Base-by-base conservation (phyloP, 1,284 basidiomycete species). In the Ceratobasidium papillatum region DNA sequence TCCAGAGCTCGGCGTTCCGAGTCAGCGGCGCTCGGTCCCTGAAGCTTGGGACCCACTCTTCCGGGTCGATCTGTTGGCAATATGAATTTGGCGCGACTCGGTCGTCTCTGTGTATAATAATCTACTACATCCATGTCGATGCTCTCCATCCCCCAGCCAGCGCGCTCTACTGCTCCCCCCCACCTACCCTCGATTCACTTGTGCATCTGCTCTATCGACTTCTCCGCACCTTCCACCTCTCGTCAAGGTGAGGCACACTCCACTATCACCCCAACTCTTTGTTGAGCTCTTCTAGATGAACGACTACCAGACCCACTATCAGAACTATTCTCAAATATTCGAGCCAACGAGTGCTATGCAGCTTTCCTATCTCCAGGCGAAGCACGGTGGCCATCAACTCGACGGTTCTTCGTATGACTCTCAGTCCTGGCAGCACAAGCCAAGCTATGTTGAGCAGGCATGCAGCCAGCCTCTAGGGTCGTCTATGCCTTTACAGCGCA, bases 241-340 rank as follows among this genome's bases (percentile, higher is more conserved):
- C 7, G 22, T n/a, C 41, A 62, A 43, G 38, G 61, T 62, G 61
- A 45, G 38, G 38, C 22, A 45, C 41, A 27, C 27, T 9, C 12
- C 38, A 9, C 11, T 5, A 9, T 17, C 19, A 14, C 11, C 36
- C 19, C 45, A 17, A 32, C 41, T n/a, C n/a, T 43, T 14, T 49
- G 58, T 30, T 61, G 11, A 54, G 14, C 11, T 49, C 25, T 17
- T 27, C 30, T 19, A 72, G 69, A 72, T 72, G 69, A 72, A 72
- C 69, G 69, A 72, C 32, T 72, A 72, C 52, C 69, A 72, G 45
- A 45, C 56, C 2, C 56, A 72, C 45, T 62, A 61, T 17, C 58
- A 72, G 19, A 72, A 49, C 69, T 62, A 72, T n/a, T 59, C 69
- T 56, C 41, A 62, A 36, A 47, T 43, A n/a, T 38, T 61, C 32